Base-by-base conservation (phyloP, 345 rosid species). In the Populus deltoides region DNA sequence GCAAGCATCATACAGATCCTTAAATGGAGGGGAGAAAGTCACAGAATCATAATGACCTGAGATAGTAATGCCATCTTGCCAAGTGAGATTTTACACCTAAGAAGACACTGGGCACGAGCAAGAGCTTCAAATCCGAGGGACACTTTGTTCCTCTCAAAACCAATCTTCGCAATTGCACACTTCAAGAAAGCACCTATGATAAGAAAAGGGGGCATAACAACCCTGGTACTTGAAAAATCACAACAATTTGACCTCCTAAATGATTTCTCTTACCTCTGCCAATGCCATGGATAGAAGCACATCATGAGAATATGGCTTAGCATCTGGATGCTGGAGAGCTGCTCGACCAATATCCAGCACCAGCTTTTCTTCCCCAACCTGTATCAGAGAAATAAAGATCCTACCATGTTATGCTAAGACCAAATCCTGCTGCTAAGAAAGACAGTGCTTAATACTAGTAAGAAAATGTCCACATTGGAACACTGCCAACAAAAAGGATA, bases 101-200 rank as follows among this genome's bases (percentile, higher is more conserved):
- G 92, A 83, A 93, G 89, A 84, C 85, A 83, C 33, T 96, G 99
- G 66, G 99, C 97, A 66, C 91, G 97, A 71, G 97, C 97, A 85
- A 96, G 97, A 83, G 99, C 98, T 87, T 93, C 99, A 86, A 96
- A 93, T 80, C 99, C 99, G 84, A 80, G 91, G 67, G 95, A 89
- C 71, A 93, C 90, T 83, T 89, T 93, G 86, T 87, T 92, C 89
- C 87, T 92, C 88, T 93, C 95, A 69, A 96, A 90, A 79, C 89
- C 87, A 86, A 71, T 83, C 87, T 92, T 93, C 53, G 99, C 98
- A 79, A 91, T 89, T 62, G 94, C 96, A 89, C 98, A 96, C 98
- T 96, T 89, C 89, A 92, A 89, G 90, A 88, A 87, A 89, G 90
- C 84, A 79, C 86, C 90, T 80, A 88, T 82, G 84, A 91, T 92